phyloP scores from a whole-genome alignment of 257 asterid genomes.

The Solanum infundibuliforme region DNA sequence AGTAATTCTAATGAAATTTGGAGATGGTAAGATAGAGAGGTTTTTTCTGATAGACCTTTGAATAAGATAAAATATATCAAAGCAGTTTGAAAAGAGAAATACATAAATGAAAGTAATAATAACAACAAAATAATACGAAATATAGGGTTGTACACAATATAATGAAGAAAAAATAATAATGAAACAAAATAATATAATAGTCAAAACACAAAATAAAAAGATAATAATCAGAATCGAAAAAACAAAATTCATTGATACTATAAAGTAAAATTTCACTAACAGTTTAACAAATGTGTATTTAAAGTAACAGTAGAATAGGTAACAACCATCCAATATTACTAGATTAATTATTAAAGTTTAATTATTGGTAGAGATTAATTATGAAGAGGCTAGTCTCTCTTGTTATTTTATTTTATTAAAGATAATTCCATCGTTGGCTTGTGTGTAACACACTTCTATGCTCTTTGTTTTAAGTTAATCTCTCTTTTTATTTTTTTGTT shows the following conservation, averaged over 20 bases:
- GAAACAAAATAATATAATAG: not conserved
- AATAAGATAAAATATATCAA: too few species aligned
- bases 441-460: not conserved
- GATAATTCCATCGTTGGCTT: not conserved
- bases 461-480: not conserved
- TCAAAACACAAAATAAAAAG: not conserved
- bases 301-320: not conserved
- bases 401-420: not conserved
- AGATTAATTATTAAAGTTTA: not conserved
- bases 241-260: not conserved
- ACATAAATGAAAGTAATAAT: not conserved
- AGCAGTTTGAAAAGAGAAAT: not conserved
- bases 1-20: not conserved
- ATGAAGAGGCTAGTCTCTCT: not conserved
- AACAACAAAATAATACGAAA: not conserved
- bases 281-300: not conserved
- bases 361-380: not conserved
- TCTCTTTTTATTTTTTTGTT: not conserved
- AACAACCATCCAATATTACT: not conserved
- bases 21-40: not conserved
- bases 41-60: too few species aligned
- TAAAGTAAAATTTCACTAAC: not conserved
- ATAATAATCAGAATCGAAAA: not conserved
- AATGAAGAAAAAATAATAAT: accelerated
- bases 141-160: not conserved